Evolutionary conservation across 148 eudicot species (phyloP).

Genomic region (Rhododendron williamsianum): DNA sequence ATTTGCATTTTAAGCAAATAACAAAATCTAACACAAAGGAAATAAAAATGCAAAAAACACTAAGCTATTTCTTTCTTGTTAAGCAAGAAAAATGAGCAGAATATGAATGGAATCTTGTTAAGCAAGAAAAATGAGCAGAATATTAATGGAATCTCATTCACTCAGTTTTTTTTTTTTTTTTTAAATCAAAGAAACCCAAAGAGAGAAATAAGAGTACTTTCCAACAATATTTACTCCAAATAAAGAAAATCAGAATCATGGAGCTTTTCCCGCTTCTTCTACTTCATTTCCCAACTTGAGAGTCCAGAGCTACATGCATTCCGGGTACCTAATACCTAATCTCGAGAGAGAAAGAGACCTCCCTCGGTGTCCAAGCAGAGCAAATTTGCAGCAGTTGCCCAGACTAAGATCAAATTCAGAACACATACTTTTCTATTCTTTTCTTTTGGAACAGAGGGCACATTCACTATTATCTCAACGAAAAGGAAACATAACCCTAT

Average conservation of each 20-base stretch:
- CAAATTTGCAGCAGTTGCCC: background rate
- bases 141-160: background rate
- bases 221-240: background rate
- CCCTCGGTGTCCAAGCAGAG: background rate
- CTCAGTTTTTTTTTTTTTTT: background rate
- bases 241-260: background rate
- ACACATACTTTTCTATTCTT: background rate
- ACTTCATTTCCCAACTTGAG: background rate
- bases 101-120: background rate
- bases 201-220: background rate
- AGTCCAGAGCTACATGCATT: background rate
- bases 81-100: too few species aligned
- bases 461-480: background rate
- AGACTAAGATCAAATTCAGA: background rate
- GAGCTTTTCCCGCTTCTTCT: background rate
- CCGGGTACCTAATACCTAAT: background rate
- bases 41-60: too few species aligned
- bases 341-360: background rate
- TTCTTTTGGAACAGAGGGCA: background rate
- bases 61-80: too few species aligned
- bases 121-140: too few species aligned
- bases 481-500: background rate
- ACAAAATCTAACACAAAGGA: too few species aligned
- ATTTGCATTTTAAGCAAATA: too few species aligned
- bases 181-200: background rate